Base-by-base conservation (phyloP, 1,284 basidiomycete species). In the Boletellus sp. region DNA sequence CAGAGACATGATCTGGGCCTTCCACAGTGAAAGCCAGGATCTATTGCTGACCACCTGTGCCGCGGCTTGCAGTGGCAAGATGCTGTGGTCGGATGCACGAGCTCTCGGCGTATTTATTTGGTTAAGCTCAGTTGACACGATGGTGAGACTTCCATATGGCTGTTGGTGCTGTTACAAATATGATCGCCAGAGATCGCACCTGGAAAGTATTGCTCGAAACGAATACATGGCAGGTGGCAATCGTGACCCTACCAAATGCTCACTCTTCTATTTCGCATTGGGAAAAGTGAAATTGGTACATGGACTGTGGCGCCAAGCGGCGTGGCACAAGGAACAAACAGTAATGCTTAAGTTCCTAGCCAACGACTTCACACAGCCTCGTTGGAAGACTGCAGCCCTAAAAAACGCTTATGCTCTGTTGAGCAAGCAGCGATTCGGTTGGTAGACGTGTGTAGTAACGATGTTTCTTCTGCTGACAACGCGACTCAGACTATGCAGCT, bases 321-420 rank as follows among this genome's bases (percentile, higher is more conserved):
- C 85, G 3, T 96, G 94, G 79, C 95, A 99, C 63, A 89, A 85
- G 55, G 97, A 99, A 60, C 93, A 97, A 63, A 65, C 77, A 7
- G 68, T 86, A 54, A 99, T 96, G 95, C 77, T 97, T 49, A 93
- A 90, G 62, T 98, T 99, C 71, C 71, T 99, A 4, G 77, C 82
- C 32, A 96, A 99, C 63, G 91, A 99, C 70, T 99, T 99, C 63
- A 78, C 78, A 4, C 76, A 88, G 56, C 74, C 85, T 1, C 81
- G 93, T 18, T 98, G 96, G 96, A 85, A 84, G 57, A 93, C 91
- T 15, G 95, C 95, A 0, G 96, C 97, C 1, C 73, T 91, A 54
- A 99, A 99, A 77, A 99, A 99, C 66, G 97, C 97, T 2, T 99
- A 89, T 71, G 93, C 93, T 1, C 74, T 99, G 36, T 70, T 99